Evolutionary conservation across 805 yeast genomes (phyloP), one percentile per base, ranked within the genome.

Genomic region (Candida khao-thaluensis): DNA sequence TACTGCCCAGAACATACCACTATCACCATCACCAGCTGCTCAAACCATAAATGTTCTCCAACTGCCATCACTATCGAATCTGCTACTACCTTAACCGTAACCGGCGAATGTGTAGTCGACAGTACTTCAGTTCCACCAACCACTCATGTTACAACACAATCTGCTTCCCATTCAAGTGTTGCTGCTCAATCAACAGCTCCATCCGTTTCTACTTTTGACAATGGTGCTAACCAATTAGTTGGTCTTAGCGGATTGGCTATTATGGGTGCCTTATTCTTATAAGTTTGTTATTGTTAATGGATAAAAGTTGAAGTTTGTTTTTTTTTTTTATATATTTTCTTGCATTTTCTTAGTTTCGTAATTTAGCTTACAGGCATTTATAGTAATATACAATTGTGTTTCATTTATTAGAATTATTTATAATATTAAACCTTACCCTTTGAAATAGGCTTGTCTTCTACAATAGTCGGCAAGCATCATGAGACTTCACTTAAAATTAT

Each of bases 1-100:
- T 62, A 54, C 61, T 65, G 69, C 48, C 69, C 71, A 42, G 47
- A 46, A 30, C 39, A 60, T 26, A 65, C 71, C 30, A 54, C 59
- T 25, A 34, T 65, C 33, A 58, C 64, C 38, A 41, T 65, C 40
- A 65, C 64, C 42, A 58, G 59, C 30, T 60, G 68, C 48, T 45
- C 52, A 31, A 40, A 55, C 38, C 31, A 41, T 21, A 41, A 45
- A 32, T 63, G 67, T 52, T 48, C 45, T 14, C 56, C 59, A 29
- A 42, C 50, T 42, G 45, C 50, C 40, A 46, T 63, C 43, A 54
- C 65, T 30, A 65, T 62, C 43, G 47, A 63, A 16, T 54, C 47
- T 35, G 57, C 66, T 12, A 48, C 56, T 40, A 64, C 69, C 33
- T 36, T 64, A 29, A 61, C 66, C 17, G 52, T 64, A 30, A 51